Base-by-base conservation (phyloP, 306 rosid genomes). In the Cicer pinnatifidum region DNA sequence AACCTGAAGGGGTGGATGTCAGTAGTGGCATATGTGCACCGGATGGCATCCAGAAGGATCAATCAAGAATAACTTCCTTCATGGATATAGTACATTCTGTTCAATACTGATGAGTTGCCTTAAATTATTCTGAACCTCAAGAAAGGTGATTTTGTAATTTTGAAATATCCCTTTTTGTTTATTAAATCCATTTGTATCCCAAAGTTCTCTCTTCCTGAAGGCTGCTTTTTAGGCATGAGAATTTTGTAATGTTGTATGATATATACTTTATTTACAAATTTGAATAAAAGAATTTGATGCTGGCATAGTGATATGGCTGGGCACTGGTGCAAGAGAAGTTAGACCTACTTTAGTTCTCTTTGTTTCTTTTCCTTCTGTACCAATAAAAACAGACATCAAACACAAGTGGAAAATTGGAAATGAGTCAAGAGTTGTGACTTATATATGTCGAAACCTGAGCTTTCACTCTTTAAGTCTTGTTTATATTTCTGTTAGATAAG, bases 21-120 rank as follows among this genome's bases (percentile, higher is more conserved):
- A 93, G 92, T 46, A 93, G 97, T 81, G 97, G 98, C 63, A 92
- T 90, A 46, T 92, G 97, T 86, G 86, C 82, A 43, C 77, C 86
- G 11, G 96, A 89, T 72, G 97, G 97, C 54, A 88, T 93, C 56
- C 92, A 69, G 44, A 93, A 93, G 82, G 97, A 91, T 66, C 82
- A 78, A 57, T 52, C 72, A 68, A 89, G 86, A 81, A 88, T 89
- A 70, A 43, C 73, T 67, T 84, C 89, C 50, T 92, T 92, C 77
- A 73, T 85, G 72, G 80, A 60, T 60, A 90, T 88, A 6, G 88
- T 86, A 47, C 78, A 67, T 70, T 86, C 86, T 48, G 80, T 78
- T 40, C 78, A 53, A 45, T 83, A 81, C 46, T 88, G 80, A 89
- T 88, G 80, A 89, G 67, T 44, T 11, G n/a, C 57, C 70, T 81